Evolutionary conservation across 768 basidiomycete species (phyloP), one percentile per base, ranked within the genome.

Genomic region (Paxillus involutus): DNA sequence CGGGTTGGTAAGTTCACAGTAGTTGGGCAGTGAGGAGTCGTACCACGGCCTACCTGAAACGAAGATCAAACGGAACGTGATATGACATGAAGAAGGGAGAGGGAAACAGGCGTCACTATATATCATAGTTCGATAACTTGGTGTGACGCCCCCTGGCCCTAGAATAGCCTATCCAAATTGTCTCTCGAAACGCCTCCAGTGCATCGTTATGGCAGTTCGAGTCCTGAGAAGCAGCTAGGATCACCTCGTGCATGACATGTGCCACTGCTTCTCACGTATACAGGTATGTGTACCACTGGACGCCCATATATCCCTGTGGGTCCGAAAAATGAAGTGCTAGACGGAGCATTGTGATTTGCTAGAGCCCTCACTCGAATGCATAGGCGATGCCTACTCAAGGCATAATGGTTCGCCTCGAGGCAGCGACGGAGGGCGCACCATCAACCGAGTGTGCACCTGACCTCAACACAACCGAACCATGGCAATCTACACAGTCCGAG

Each of bases 241-340:
- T 49, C 48, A 36, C 63, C 60, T 62, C 65, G 40, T 60, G 64
- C 56, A 43, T 16, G 43, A 49, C 63, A 63, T 59, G 63, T 49
- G 60, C 41, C 52, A 26, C 17, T n/a, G 49, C 52, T 53, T 39
- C 51, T 37, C 21, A 17, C n/a, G 39, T n/a, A 33, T 39, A 30
- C 8, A 32, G 35, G 26, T 40, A 49, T 44, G 29, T 19, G 48
- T 16, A 49, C 29, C 33, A 10, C 41, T 47, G 45, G 47, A 37
- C 49, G 37, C 52, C 39, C 46, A 43, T 49, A 21, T 6, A 37
- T 48, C n/a, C 17, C 17, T 44, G 55, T 49, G 45, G 32, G 45
- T 43, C 52, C 49, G 16, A 7, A 7, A 13, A 16, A 30, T 33
- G 16, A 42, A 13, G 12, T 16, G 21, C 14, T 43, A 45, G 26